Conservation (phyloP, 441 rosid genomes). For the Erodium chrysanthum region DNA sequence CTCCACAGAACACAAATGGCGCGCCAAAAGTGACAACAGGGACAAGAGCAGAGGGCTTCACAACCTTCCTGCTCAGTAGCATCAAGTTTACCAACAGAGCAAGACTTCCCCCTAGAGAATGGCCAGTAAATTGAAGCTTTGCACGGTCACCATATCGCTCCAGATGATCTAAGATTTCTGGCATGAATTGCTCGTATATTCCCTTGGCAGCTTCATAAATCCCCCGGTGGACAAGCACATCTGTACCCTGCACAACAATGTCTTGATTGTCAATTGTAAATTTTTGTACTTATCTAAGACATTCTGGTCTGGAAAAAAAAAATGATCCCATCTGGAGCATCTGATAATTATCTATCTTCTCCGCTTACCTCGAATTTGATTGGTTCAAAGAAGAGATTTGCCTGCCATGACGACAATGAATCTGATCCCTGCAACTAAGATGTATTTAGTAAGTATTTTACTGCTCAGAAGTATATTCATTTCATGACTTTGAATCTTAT, state of each 20-base stretch:
- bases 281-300: too few relatives aligned
- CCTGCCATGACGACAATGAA: slow-evolving; percentile 81
- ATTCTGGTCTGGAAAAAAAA: too few relatives aligned
- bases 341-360: too few relatives aligned
- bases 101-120: slow-evolving; percentile 90
- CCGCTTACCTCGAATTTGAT: slow-evolving; percentile 36
- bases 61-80: slow-evolving; percentile 47
- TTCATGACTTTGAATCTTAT: too few relatives aligned
- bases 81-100: slow-evolving; percentile 64
- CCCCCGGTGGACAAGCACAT: slow-evolving; percentile 80
- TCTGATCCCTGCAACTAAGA: slow-evolving; percentile 65
- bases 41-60: slow-evolving; percentile 43
- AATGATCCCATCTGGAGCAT: too few relatives aligned
- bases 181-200: slow-evolving; percentile 63
- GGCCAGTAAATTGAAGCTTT: slow-evolving; percentile 74
- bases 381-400: slow-evolving; percentile 81
- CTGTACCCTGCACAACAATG: slow-evolving; percentile 22
- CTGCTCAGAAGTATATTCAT: too few relatives aligned
- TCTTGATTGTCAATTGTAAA: too few relatives aligned
- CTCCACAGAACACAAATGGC: slow-evolving; percentile 79
- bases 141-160: slow-evolving; percentile 51
- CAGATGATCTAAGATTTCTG: slow-evolving; percentile 59
- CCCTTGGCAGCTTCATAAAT: slow-evolving; percentile 93
- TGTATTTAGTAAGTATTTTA: too few relatives aligned
- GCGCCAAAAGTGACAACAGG: slow-evolving; percentile 79